Percentiles rank a stretch among this genome's conserved stretches.
Conservation (phyloP, 2,329 filamentous ascomycete species). For the Microdochium trichocladiopsis region DNA sequence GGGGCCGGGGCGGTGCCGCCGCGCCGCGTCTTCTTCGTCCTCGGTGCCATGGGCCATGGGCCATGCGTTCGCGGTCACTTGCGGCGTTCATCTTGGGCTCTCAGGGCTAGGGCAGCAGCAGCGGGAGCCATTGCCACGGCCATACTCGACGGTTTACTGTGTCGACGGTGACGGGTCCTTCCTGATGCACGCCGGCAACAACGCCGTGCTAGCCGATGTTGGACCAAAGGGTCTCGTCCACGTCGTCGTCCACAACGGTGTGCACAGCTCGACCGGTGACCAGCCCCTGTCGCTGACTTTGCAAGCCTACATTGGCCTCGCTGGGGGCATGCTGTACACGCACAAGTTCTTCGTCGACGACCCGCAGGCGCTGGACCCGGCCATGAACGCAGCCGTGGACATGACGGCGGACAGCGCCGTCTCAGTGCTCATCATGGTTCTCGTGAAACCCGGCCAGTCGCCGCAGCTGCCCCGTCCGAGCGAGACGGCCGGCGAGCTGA, state of each 20-base stretch:
- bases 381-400: neutral
- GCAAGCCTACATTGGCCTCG: neutral
- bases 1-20: neutral
- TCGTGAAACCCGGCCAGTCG: neutral
- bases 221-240: neutral
- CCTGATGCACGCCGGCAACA: conserved; percentile 4
- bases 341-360: conserved; percentile 2
- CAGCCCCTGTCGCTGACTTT: neutral
- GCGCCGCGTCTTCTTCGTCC: neutral
- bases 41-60: conserved; percentile 3
- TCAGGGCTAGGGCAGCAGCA: neutral
- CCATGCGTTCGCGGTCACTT: neutral
- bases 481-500: neutral
- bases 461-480: neutral
- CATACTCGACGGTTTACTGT: neutral
- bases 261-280: conserved; percentile 2
- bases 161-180: conserved; percentile 3
- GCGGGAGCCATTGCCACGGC: too few relatives aligned
- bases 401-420: neutral
- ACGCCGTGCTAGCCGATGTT: conserved; percentile 2
- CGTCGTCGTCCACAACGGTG: conserved; percentile 2
- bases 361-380: neutral
- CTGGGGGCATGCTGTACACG: neutral
- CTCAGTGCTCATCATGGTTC: neutral
- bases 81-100: neutral